Percentiles rank a stretch among this genome's conserved stretches.
These are phyloP conservation scores for Trifolium subterraneum DNA, from an alignment of 306 rosid species.

Conservation along the genomic window DNA sequence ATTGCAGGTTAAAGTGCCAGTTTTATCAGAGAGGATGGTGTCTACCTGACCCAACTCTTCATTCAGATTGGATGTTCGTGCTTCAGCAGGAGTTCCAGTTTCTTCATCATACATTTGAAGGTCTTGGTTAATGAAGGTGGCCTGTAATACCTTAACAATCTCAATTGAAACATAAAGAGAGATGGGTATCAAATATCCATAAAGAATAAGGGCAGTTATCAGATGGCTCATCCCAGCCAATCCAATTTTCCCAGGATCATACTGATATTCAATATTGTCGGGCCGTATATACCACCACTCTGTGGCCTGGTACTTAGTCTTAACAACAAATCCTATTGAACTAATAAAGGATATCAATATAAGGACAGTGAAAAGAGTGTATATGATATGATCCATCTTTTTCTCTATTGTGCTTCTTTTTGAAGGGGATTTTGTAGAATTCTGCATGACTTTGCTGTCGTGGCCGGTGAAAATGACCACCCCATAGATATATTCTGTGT, in stretches of 20 bases:
- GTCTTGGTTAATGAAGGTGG: slow-evolving; percentile 87
- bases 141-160: slow-evolving; percentile 96
- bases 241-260: slow-evolving; percentile 59
- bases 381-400: slow-evolving; percentile 91
- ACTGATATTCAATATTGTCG: slow-evolving; percentile 50
- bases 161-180: slow-evolving; percentile 98
- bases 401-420: slow-evolving; percentile 89
- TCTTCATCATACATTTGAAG: slow-evolving; percentile 91
- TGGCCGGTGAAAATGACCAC: slow-evolving; percentile 95
- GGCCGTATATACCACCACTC: slow-evolving; percentile 80
- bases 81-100: slow-evolving; percentile 81
- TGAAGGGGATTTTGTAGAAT: slow-evolving; percentile 93
- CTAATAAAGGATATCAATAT: slow-evolving; percentile 78
- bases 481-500: slow-evolving; percentile 83
- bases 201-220: slow-evolving; percentile 94
- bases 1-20: slow-evolving; percentile 98
- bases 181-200: slow-evolving; percentile 98
- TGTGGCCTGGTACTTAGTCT: slow-evolving; percentile 64
- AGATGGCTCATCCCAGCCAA: slow-evolving; percentile 87
- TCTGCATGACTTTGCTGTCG: slow-evolving; percentile 98
- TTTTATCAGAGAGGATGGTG: slow-evolving; percentile 97
- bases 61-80: slow-evolving; percentile 94
- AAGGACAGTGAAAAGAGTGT: slow-evolving; percentile 82
- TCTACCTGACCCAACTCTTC: slow-evolving; percentile 99
- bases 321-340: slow-evolving; percentile 79